Base-by-base conservation (phyloP, 495 filamentous ascomycete genomes). In the Neurospora tetraspora region DNA sequence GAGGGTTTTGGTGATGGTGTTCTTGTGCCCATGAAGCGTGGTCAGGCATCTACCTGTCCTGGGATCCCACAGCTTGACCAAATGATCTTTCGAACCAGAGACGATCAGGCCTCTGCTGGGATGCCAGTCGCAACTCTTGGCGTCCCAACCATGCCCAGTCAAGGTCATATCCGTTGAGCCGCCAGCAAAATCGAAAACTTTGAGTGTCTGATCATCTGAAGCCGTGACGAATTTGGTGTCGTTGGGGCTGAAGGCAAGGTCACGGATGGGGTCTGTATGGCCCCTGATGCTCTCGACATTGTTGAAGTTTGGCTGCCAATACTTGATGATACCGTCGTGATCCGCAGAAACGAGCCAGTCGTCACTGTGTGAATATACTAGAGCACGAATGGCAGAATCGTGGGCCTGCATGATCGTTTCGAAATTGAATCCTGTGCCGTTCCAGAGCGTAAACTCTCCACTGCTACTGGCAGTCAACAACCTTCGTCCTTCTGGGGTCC, bases 251-350 rank as follows among this genome's bases (percentile, higher is more conserved):
- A 97, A 98, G 16, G 95, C 90, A n/a, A 99, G 83, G 75, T 96
- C 96, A 70, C 96, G 88, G 69, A 99, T 91, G 31, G 96, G 90
- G 77, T 97, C 93, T 73, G 86, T 88, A 78, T 98, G 96, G 31
- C 94, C 96, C 79, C 94, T 92, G 59, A 99, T 92, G 39, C 91
- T 92, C 80, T 98, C 93, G 73, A 98, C 93, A 78, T 98, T 98
- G 86, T 99, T 98, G 85, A 99, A 98, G 81, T 98, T 99, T 3
- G 96, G 93, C 78, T 97, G 94, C 95, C 95, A 99, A 83, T 98
- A 98, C 82, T 98, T 99, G 80, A 99, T 90, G 74, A 95, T 87
- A 43, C 96, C 96, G 77, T 94, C 93, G 77, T 98, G 94, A 81
- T 97, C 96, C 47, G 94, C 94, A 14, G 96, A 99, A 27, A 99